phyloP scores from a whole-genome alignment of 176 grass and related monocot genomes.

The Paspalum vaginatum region DNA sequence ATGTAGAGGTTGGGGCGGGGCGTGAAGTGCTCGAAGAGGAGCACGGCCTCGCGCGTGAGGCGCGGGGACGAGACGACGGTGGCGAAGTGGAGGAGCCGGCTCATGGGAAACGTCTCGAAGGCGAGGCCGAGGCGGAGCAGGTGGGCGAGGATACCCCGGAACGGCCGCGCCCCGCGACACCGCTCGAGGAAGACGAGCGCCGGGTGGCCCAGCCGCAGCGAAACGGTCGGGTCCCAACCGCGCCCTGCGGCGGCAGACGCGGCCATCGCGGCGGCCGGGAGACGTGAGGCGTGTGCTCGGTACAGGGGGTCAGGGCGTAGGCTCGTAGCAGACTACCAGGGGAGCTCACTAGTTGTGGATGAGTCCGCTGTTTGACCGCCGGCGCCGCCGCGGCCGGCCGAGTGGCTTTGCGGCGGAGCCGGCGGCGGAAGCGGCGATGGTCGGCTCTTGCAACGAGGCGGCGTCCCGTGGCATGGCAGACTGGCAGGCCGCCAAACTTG shows the following conservation, averaged over 20 bases:
- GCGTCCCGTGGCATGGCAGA: neutral
- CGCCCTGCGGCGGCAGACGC: neutral
- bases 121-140: slow-evolving; percentile 58
- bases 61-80: slow-evolving; percentile 39
- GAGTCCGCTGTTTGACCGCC: neutral
- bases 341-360: neutral
- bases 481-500: neutral
- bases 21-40: slow-evolving; percentile 62
- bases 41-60: slow-evolving; percentile 34
- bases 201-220: slow-evolving; percentile 55
- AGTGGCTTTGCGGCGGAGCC: neutral
- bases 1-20: slow-evolving; percentile 59
- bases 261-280: slow-evolving; percentile 1
- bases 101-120: slow-evolving; percentile 58
- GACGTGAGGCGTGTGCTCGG: neutral
- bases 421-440: neutral
- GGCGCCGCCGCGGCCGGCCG: neutral
- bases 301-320: too few relatives aligned
- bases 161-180: slow-evolving; percentile 32
- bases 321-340: neutral
- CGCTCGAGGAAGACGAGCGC: slow-evolving; percentile 58
- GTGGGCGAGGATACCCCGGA: slow-evolving; percentile 54
- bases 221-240: slow-evolving; percentile 60
- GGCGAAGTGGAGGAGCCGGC: slow-evolving; percentile 59
- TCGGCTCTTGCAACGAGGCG: neutral